Evolutionary conservation across 139 green algal genomes (phyloP).

Genomic region (Trebouxia sp.): DNA sequence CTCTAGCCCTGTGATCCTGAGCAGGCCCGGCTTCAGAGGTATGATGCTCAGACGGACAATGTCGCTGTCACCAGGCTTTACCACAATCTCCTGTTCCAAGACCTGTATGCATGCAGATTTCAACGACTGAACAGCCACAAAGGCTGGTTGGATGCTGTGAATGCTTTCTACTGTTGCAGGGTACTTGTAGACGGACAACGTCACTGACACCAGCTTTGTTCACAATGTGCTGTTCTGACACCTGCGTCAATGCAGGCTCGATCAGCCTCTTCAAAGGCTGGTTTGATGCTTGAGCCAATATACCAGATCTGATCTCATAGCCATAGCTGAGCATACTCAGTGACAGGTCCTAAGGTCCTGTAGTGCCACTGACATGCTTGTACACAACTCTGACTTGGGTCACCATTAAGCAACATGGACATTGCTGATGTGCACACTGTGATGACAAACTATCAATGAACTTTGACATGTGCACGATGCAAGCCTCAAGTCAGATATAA

Average conservation of each 20-base stretch:
- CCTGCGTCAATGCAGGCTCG: no score
- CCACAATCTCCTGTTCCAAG: conserved; percentile 42
- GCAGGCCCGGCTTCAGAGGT: conserved; percentile 54
- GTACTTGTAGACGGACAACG: no score
- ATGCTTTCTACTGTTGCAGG: not conserved
- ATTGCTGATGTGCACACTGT: not conserved
- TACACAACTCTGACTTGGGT: not conserved
- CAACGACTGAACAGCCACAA: not conserved
- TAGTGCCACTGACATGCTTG: no score
- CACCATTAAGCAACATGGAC: not conserved
- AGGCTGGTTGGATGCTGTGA: no score
- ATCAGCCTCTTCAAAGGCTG: no score
- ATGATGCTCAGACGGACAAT: conserved; percentile 62
- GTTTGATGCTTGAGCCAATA: no score
- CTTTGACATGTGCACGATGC: not conserved
- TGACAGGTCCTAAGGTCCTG: no score
- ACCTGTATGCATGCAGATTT: conserved; percentile 9
- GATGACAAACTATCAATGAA: not conserved
- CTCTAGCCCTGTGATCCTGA: conserved; percentile 62
- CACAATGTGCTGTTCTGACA: no score
- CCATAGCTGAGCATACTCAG: no score
- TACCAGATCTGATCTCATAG: no score
- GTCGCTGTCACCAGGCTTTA: conserved; percentile 39
- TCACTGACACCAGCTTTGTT: no score
- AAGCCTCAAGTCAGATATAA: not conserved